Conservation (phyloP, 2,329 filamentous ascomycete species). For the Truncatella angustata region DNA sequence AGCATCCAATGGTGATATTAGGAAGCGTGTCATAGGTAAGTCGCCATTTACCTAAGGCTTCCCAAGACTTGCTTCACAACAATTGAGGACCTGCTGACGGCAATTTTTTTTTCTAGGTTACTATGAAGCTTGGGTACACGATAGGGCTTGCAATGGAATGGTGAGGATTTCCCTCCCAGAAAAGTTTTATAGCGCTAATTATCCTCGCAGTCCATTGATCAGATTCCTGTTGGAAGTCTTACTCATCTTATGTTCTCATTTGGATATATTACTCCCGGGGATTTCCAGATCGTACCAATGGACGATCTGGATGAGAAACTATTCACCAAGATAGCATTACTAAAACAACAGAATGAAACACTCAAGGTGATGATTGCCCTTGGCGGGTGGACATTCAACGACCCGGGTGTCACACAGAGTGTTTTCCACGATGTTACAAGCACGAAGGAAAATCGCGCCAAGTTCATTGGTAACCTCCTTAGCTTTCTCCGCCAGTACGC, state of each 20-base stretch:
- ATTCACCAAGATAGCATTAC: neutral
- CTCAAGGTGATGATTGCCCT: neutral
- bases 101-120: too few species aligned
- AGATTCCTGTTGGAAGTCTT: slow-evolving; percentile 22
- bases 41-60: too few species aligned
- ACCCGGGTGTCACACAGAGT: neutral
- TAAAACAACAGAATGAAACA: neutral
- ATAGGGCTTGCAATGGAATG: slow-evolving; percentile 8
- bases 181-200: too few species aligned
- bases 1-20: neutral
- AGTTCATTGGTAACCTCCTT: slow-evolving; percentile 14
- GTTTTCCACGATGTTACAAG: neutral
- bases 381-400: neutral
- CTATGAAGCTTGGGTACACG: slow-evolving; percentile 27
- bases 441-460: neutral
- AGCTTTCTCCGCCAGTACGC: slow-evolving; percentile 20
- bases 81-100: too few species aligned
- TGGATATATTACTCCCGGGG: slow-evolving; percentile 27
- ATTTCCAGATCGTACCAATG: neutral
- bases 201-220: too few species aligned
- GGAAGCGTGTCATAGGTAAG: slow-evolving; percentile 8
- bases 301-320: neutral
- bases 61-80: too few species aligned
- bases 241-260: slow-evolving; percentile 36
- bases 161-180: too few species aligned